Conservation (phyloP, 441 rosid genomes). For the Bocquillonia castaneifolia region DNA sequence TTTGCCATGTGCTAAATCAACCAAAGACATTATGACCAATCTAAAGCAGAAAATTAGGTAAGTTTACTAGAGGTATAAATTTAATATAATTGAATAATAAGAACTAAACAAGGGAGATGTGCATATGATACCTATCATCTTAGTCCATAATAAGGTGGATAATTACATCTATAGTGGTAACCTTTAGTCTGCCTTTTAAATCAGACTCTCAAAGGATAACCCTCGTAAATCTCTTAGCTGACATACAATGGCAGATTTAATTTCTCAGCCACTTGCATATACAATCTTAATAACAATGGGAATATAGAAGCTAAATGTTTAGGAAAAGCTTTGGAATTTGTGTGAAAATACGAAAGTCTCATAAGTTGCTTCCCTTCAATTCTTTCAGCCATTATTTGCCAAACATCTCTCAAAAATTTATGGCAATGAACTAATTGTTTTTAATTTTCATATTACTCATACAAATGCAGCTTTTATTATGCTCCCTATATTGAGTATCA, state of each 20-base stretch:
- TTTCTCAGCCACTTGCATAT: background rate
- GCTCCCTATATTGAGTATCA: background rate
- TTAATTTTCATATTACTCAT: background rate
- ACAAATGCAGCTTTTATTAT: background rate
- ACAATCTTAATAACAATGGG: background rate
- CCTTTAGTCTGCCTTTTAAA: background rate
- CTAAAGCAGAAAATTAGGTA: constrained; percentile 35
- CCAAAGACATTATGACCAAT: constrained; percentile 93
- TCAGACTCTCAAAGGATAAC: background rate
- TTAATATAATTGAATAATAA: background rate
- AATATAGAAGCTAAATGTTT: background rate
- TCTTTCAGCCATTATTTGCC: background rate
- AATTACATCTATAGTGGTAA: background rate
- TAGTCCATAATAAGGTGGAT: background rate
- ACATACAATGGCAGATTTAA: background rate
- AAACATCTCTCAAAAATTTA: background rate
- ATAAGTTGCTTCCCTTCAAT: background rate
- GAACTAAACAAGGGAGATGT: background rate
- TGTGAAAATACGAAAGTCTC: background rate
- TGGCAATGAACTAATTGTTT: background rate
- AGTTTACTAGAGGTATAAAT: background rate
- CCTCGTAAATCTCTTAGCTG: background rate
- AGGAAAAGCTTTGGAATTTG: background rate
- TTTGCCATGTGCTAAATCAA: constrained; percentile 93
- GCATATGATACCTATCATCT: background rate